phyloP scores from a whole-genome alignment of 371 early-diverging fungal species.

The Cokeromyces recurvatus region DNA sequence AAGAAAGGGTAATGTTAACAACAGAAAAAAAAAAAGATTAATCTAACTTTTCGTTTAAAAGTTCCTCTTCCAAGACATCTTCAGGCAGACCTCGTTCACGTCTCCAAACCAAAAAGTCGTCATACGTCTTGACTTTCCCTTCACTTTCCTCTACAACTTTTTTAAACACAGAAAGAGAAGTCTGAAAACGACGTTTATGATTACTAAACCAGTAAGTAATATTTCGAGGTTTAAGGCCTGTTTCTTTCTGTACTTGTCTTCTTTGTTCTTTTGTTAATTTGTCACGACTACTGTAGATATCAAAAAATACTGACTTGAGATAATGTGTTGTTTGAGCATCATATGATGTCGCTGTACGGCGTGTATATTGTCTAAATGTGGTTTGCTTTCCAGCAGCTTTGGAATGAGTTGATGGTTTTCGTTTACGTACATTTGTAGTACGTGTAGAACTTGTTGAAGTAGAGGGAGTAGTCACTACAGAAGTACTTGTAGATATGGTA shows the following conservation, averaged over 20 bases:
- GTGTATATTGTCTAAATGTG: slow-evolving; percentile 2
- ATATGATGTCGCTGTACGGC: slow-evolving; percentile 42
- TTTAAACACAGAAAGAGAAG: slow-evolving; percentile 21
- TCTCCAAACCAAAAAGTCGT: slow-evolving; percentile 37
- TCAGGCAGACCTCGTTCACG: slow-evolving; percentile 19
- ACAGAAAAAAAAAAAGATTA: too few species aligned
- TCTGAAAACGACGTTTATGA: slow-evolving; percentile 40
- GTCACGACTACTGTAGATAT: slow-evolving; percentile 31
- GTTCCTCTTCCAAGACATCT: slow-evolving; percentile 15
- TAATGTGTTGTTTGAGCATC: slow-evolving; percentile 39
- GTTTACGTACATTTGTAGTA: neutral
- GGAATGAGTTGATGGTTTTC: neutral
- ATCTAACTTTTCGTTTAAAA: neutral
- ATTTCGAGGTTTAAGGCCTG: slow-evolving; percentile 38
- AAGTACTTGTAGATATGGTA: too few species aligned
- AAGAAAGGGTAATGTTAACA: too few species aligned
- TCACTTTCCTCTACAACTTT: slow-evolving; percentile 19
- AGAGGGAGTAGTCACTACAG: too few species aligned
- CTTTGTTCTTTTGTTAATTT: slow-evolving; percentile 45
- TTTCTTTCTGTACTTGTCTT: slow-evolving; percentile 23
- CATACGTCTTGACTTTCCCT: slow-evolving; percentile 28
- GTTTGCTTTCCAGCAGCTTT: neutral
- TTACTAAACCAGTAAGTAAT: slow-evolving; percentile 52
- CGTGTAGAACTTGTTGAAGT: too few species aligned
- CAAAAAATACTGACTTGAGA: slow-evolving; percentile 35